These are phyloP conservation scores for Cytospora schulzeri DNA, from an alignment of 2,329 filamentous ascomycete species.

Conservation along the genomic window DNA sequence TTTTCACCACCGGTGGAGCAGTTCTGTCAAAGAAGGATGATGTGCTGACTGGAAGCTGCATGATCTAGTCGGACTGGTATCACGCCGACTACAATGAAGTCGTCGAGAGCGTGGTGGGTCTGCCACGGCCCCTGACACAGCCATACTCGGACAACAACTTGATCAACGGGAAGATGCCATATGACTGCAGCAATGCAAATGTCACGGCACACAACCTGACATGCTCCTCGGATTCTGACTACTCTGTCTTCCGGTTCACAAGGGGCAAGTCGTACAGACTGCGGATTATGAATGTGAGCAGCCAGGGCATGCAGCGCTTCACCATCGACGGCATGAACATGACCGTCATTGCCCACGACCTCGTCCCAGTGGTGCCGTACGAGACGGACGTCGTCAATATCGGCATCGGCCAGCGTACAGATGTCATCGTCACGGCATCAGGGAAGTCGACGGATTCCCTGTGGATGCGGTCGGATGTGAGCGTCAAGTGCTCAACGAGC, in stretches of 20 bases:
- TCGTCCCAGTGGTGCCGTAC: constrained; percentile 16
- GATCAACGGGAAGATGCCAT: constrained; percentile 16
- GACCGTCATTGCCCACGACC: constrained; percentile 18
- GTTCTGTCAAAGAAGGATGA: neutral
- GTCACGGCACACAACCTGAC: neutral
- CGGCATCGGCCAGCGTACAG: constrained; percentile 15
- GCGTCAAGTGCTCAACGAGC: constrained; percentile 8
- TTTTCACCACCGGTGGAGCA: neutral
- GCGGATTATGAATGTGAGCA: constrained; percentile 13
- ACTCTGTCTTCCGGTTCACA: neutral
- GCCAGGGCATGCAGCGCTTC: constrained; percentile 4
- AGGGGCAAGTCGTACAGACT: constrained; percentile 13
- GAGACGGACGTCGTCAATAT: constrained; percentile 13
- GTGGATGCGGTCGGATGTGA: constrained; percentile 18
- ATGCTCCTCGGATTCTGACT: constrained; percentile 1
- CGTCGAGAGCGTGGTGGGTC: neutral
- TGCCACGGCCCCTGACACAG: neutral
- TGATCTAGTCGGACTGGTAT: neutral
- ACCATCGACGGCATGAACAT: constrained; percentile 19
- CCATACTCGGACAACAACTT: constrained; percentile 16
- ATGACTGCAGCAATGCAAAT: neutral
- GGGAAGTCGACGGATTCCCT: neutral
- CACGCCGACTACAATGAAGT: neutral
- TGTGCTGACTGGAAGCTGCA: neutral
- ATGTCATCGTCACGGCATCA: constrained; percentile 14